Evolutionary conservation across 805 yeast species (phyloP).

Genomic region (Blastobotrys terrestris): DNA sequence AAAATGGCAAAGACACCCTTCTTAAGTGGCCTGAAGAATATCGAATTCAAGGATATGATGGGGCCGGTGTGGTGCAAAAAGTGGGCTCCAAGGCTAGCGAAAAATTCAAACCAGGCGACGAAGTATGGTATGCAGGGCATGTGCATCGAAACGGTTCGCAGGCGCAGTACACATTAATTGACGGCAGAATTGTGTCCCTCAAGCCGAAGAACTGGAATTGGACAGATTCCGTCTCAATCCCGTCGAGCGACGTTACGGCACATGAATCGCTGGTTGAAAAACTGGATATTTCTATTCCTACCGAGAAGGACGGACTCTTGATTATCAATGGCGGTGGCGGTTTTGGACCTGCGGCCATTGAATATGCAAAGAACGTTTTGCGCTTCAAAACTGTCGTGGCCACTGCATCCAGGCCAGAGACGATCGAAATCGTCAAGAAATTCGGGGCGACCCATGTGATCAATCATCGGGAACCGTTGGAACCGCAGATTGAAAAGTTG

Average conservation of each 20-base stretch:
- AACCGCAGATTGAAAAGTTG: background rate
- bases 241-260: background rate
- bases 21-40: background rate
- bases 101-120: background rate
- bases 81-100: background rate
- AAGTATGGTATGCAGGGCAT: background rate
- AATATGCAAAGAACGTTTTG: background rate
- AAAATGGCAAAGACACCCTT: background rate
- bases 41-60: background rate
- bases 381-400: background rate
- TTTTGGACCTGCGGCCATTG: background rate
- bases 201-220: background rate
- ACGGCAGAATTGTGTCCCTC: background rate
- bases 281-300: background rate
- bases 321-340: background rate
- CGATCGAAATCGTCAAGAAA: background rate
- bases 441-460: background rate
- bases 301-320: background rate
- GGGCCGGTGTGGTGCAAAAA: background rate
- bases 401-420: background rate
- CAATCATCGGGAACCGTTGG: background rate
- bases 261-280: background rate
- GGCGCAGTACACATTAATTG: background rate
- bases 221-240: background rate
- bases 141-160: background rate